Percentiles rank a stretch among this genome's conserved stretches.
Evolutionary conservation across 2,329 filamentous ascomycete species (phyloP).

Genomic region (Apiospora rasikravindrae): DNA sequence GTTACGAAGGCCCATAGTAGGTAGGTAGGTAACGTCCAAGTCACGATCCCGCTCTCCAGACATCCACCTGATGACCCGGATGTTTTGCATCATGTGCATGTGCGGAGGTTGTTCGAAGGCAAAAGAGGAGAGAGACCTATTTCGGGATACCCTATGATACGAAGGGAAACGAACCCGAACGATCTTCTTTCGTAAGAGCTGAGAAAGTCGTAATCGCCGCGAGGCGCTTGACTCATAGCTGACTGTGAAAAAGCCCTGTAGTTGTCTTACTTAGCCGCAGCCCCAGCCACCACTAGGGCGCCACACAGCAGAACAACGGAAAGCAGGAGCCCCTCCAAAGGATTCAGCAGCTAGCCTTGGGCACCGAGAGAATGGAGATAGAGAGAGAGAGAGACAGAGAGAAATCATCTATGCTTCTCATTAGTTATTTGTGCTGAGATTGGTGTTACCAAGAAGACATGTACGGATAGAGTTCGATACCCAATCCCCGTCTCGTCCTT

Average conservation of each 20-base stretch:
- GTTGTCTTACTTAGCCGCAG: conserved; percentile 7
- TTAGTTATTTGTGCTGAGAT: background rate
- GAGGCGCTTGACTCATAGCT: conserved; percentile 13
- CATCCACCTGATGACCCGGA: background rate
- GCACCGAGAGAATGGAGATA: background rate
- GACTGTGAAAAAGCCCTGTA: background rate
- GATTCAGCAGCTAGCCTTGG: background rate
- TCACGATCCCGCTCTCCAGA: background rate
- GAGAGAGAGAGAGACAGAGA: background rate
- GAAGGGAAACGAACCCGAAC: background rate
- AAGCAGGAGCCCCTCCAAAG: background rate
- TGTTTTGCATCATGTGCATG: conserved; percentile 6
- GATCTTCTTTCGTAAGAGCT: background rate
- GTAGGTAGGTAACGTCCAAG: background rate
- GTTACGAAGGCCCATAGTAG: background rate
- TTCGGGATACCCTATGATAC: background rate
- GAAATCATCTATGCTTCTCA: background rate
- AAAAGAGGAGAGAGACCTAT: background rate
- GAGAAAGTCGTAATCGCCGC: background rate
- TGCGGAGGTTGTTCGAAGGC: background rate
- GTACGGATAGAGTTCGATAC: no score
- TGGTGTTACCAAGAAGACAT: background rate
- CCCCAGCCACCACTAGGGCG: conserved; percentile 2
- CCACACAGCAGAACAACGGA: background rate
- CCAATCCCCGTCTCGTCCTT: background rate